Evolutionary conservation across 768 basidiomycete genomes (phyloP).

Genomic region (Suillus americanus): DNA sequence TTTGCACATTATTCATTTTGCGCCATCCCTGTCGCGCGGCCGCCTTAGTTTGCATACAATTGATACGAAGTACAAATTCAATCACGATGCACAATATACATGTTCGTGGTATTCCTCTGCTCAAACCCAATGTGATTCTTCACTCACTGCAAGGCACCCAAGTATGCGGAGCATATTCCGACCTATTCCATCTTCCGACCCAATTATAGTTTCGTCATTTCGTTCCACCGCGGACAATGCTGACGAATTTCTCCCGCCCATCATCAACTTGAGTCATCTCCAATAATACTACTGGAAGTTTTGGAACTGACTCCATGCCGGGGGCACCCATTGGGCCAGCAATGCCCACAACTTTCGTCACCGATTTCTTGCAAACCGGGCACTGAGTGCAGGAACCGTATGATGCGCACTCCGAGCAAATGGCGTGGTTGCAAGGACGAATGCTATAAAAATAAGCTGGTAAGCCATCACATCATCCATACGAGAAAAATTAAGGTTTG

Average conservation of each 20-base stretch:
- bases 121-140: too few species aligned
- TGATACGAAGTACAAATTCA: too few species aligned
- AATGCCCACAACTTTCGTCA: neutral
- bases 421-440: neutral
- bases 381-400: neutral
- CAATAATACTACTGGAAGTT: constrained; percentile 1
- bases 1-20: too few species aligned
- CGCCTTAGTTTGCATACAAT: too few species aligned
- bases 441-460: neutral
- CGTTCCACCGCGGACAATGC: neutral
- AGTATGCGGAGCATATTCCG: neutral
- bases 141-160: too few species aligned
- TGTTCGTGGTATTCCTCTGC: too few species aligned
- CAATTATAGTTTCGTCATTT: neutral
- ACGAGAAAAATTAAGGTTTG: neutral
- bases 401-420: neutral
- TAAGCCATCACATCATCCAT: neutral
- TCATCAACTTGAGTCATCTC: neutral
- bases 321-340: neutral
- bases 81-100: too few species aligned
- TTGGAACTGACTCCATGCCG: neutral
- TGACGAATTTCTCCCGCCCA: neutral
- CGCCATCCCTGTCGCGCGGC: too few species aligned
- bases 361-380: neutral
- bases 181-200: neutral